phyloP scores from a whole-genome alignment of 1,284 basidiomycete genomes.

The Malassezia psittaci region DNA sequence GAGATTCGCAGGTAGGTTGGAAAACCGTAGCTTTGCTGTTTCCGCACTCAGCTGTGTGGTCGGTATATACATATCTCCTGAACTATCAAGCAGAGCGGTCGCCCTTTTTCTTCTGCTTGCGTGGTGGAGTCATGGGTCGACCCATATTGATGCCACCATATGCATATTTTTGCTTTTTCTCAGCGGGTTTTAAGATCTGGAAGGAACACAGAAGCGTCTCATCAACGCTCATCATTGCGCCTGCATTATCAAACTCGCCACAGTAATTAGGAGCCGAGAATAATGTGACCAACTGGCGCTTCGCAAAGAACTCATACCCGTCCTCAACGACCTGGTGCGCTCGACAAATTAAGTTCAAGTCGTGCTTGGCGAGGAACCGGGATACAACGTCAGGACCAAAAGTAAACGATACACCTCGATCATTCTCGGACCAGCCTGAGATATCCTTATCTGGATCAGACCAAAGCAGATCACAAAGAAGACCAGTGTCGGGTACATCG shows the following conservation, averaged over 20 bases:
- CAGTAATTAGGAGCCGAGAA: constrained; percentile 98
- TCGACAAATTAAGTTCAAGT: constrained; percentile 98
- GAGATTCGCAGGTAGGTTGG: background rate
- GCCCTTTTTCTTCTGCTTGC: constrained; percentile 52
- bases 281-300: constrained; percentile 88
- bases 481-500: constrained; percentile 96
- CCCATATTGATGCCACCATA: constrained; percentile 49
- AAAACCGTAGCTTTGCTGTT: background rate
- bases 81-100: constrained; percentile 2
- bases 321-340: constrained; percentile 99
- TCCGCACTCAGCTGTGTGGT: background rate
- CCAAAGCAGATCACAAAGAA: constrained; percentile 94
- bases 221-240: constrained; percentile 99
- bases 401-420: constrained; percentile 94
- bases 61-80: constrained; percentile 17
- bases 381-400: constrained; percentile 97
- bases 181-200: constrained; percentile 89
- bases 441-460: constrained; percentile 99
- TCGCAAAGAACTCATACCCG: constrained; percentile 98
- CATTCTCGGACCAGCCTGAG: constrained; percentile 98
- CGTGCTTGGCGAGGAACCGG: constrained; percentile 90
- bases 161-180: constrained; percentile 82
- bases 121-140: constrained; percentile 54
- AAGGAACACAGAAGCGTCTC: constrained; percentile 95
- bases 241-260: constrained; percentile 96